Conservation (phyloP, 352 stramenopile genomes). For the Globisporangium middletonii region DNA sequence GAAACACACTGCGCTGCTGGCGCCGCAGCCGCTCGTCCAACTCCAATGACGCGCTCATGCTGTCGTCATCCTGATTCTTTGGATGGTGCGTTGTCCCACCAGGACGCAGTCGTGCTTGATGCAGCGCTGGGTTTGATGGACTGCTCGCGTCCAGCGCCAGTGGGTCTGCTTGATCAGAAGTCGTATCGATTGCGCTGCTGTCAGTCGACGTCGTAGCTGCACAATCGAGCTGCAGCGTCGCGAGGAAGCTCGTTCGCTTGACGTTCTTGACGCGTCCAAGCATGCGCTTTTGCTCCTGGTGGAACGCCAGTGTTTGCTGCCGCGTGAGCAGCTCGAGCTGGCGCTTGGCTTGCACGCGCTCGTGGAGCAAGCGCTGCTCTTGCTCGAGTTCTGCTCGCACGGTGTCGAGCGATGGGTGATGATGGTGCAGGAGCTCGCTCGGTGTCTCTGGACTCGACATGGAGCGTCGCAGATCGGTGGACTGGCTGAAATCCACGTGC, state of each 20-base stretch:
- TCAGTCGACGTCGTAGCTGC: background rate
- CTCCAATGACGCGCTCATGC: background rate
- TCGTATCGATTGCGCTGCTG: background rate
- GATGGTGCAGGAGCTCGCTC: background rate
- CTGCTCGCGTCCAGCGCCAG: background rate
- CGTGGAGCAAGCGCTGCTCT: conserved; percentile 6
- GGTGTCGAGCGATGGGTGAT: background rate
- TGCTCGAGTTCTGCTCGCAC: conserved; percentile 2
- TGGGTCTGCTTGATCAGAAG: background rate
- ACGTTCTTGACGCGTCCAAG: conserved; percentile 8
- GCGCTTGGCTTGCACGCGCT: conserved; percentile 14
- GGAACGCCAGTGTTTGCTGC: conserved; percentile 15
- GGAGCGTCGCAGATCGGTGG: background rate
- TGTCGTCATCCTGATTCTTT: background rate
- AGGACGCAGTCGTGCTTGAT: background rate
- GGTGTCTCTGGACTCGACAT: background rate
- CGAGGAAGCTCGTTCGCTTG: conserved; percentile 22
- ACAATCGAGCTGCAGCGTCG: conserved; percentile 23
- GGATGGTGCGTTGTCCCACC: background rate
- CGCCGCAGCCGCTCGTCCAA: conserved; percentile 1
- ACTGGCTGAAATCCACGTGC: conserved; percentile 4
- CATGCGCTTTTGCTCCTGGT: conserved; percentile 17
- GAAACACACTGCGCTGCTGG: conserved; percentile 10
- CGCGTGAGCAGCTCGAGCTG: conserved; percentile 9
- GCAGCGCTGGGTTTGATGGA: background rate